Base-by-base conservation (phyloP, 371 early-diverging fungal genomes). In the Syncephalastrum racemosum region DNA sequence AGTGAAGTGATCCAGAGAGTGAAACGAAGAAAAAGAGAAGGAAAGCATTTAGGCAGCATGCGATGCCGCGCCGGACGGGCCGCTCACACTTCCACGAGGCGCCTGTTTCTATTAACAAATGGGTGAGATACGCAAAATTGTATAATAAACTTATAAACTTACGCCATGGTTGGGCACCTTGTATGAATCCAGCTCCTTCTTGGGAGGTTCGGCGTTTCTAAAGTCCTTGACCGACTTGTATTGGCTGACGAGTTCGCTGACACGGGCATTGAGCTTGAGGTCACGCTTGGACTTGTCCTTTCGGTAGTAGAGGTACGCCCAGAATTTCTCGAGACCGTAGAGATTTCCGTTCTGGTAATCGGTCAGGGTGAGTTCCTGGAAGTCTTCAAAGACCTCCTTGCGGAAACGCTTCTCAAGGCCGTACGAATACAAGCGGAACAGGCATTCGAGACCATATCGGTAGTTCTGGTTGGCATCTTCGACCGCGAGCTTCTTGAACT, bases 371-470 rank as follows among this genome's bases (percentile, higher is more conserved):
- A 93, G 59, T 14, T 82, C 84, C 73, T 94, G 90, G 73, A 97
- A 97, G 59, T 97, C 96, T 48, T 85, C 72, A 71, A 93, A 93
- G 16, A 94, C 64, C 14, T 92, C 91, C 54, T 69, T 68, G 39
- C 93, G 88, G 83, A 88, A 96, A 67, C 87, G 87, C 68, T 86
- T 84, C 73, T 96, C 96, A 45, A 97, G 81, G n/a, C 97, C 97
- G 69, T 97, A 96, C 1, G 94, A 94, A 77, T 88, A 97, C 85
- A 94, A 95, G 41, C 96, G 88, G 91, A 95, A 97, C 50, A 96
- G 78, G 70, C 96, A 95, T 76, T 97, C 97, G 41, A 95, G 80
- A 23, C 96, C 96, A 72, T 96, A 96, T 61, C 95, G 88, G 77
- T 93, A 93, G 71, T 90, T 86, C 56, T 84, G 81, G 44, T 82